Conservation (phyloP, 2,329 filamentous ascomycete species). For the Cladosporium sp. region DNA sequence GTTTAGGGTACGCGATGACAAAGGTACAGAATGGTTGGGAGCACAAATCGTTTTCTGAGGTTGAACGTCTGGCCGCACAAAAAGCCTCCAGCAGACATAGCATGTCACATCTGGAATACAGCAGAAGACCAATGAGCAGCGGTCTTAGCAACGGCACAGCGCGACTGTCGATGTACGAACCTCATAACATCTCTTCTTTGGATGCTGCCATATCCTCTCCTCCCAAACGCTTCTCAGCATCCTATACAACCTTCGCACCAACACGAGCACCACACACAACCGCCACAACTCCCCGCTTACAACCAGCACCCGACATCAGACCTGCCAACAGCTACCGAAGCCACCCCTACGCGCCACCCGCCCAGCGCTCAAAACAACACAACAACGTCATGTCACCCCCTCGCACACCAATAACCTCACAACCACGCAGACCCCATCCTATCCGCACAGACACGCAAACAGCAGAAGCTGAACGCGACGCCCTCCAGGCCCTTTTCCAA, state of each 20-base stretch:
- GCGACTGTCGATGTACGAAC: conserved; percentile 23
- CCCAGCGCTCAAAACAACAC: not conserved
- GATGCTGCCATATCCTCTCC: conserved; percentile 23
- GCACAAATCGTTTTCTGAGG: conserved; percentile 68
- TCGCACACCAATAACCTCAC: conserved; percentile 27
- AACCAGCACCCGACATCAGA: conserved; percentile 29
- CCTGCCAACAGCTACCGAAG: conserved; percentile 15
- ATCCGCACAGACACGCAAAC: conserved; percentile 66
- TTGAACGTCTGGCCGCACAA: conserved; percentile 69
- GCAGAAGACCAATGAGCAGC: conserved; percentile 23
- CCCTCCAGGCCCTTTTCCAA: conserved; percentile 73
- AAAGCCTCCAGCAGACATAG: conserved; percentile 38
- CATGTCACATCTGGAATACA: conserved; percentile 24
- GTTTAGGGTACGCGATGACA: conserved; percentile 87
- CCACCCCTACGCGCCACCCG: conserved; percentile 7
- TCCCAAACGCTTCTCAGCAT: conserved; percentile 30
- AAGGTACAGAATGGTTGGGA: conserved; percentile 92
- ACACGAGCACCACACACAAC: conserved; percentile 7
- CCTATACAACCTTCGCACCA: conserved; percentile 19
- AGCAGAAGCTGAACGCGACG: conserved; percentile 68
- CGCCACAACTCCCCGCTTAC: conserved; percentile 17
- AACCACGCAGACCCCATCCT: conserved; percentile 39
- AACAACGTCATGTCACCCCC: conserved; percentile 27
- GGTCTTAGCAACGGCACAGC: conserved; percentile 26
- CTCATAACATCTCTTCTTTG: not conserved